Base-by-base conservation (phyloP, 129 eudicot genomes). In the Tanacetum coccineum region DNA sequence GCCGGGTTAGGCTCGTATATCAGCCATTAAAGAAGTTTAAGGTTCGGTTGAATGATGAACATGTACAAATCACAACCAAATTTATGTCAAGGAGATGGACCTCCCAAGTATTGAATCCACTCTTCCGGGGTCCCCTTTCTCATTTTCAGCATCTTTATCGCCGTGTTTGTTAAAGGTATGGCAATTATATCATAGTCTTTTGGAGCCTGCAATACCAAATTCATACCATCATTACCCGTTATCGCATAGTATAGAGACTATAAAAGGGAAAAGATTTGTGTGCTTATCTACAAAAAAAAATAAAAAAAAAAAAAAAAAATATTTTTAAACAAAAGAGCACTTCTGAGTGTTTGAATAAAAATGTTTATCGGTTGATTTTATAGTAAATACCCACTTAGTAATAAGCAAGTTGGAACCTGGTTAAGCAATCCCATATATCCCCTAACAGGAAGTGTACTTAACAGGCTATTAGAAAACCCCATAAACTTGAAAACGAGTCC, bases 181-280 rank as follows among this genome's bases (percentile, higher is more conserved):
- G 96, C 84, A 47, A 88, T 71, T 71, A 93, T 82, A 53, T 93
- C 95, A 71, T 78, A 93, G 81, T 88, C 98, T 71, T 84, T 88
- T 11, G 96, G 98, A 52, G 89, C 86, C 98, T 93, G 83, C 83
- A 78, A 62, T 3, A 80, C 6, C 59, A 59, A 59, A 49, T 40
- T 25, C 13, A 51, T 21, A 69, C 3, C 49, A 26, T 70, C 47
- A 20, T 19, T 65, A 55, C 25, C 40, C 51, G 7, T 76, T 59
- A 32, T 6, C 40, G 9, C 40, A 6, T 6, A 32, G 9, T 6
- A 32, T 32, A 6, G 40, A 32, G 2, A 4, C 2, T 32, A 32
- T 32, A 32, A 4, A 32, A 32, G 40, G 40, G 9, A 32, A 32
- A 32, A 0, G 36, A 30, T 30, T 30, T 30, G 1, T 30, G 36